A percentile compares a stretch with the other conserved stretches of the same genome.
Conservation (phyloP, 495 filamentous ascomycete genomes). For the Neurospora sp. region DNA sequence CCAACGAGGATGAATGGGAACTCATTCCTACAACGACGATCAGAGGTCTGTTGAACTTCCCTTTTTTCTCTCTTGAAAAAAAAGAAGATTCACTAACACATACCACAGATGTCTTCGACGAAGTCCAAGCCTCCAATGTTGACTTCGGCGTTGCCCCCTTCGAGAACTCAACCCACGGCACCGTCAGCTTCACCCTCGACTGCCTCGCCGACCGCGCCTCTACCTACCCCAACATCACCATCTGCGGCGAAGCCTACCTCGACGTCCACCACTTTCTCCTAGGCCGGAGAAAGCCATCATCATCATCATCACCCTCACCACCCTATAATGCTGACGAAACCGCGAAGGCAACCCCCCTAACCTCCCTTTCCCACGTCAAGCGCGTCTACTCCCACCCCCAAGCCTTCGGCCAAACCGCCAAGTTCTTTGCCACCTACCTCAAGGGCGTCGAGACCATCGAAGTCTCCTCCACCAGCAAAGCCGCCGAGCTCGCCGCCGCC, state of each 20-base stretch:
- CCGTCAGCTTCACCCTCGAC: slow-evolving; percentile 80
- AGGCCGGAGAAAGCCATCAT: slow-evolving; percentile 18
- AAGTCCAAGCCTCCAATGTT: slow-evolving; percentile 54
- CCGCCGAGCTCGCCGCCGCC: slow-evolving; percentile 61
- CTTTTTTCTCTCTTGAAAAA: background rate
- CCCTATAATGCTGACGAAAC: slow-evolving; percentile 3
- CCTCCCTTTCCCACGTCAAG: slow-evolving; percentile 37
- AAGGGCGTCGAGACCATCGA: slow-evolving; percentile 68
- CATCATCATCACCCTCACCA: too few relatives aligned
- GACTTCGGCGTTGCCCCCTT: slow-evolving; percentile 81
- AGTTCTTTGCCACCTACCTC: slow-evolving; percentile 56
- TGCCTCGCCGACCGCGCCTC: slow-evolving; percentile 63
- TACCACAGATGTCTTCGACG: slow-evolving; percentile 60
- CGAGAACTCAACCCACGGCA: slow-evolving; percentile 92
- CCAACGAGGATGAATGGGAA: slow-evolving; percentile 34
- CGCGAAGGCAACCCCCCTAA: slow-evolving; percentile 23
- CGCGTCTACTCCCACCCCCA: slow-evolving; percentile 85
- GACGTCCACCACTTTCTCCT: slow-evolving; percentile 80
- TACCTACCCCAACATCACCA: slow-evolving; percentile 51
- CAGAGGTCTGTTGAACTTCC: slow-evolving; percentile 34
- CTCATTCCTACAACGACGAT: slow-evolving; percentile 53
- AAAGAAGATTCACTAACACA: background rate
- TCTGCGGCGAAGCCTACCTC: slow-evolving; percentile 75
- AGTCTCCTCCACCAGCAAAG: slow-evolving; percentile 75
- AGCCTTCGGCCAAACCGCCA: slow-evolving; percentile 84